Base-by-base conservation (phyloP, 2,329 filamentous ascomycete species). In the Seiridium cupressi region DNA sequence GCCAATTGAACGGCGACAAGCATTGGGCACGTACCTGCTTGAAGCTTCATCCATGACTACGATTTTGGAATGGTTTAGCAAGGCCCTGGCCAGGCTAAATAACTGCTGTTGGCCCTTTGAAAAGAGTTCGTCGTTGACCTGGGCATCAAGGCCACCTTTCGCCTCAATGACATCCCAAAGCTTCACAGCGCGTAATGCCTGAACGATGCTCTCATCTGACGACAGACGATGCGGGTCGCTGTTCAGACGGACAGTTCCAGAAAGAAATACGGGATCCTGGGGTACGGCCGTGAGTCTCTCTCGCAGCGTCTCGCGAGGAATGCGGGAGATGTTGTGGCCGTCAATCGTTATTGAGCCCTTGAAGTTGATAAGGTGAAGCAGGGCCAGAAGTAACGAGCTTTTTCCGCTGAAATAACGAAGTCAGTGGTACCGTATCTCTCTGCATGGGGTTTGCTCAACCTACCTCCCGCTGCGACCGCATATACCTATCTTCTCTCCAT, bases 221-320 rank as follows among this genome's bases (percentile, higher is more conserved):
- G 70, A 70, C 5, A 64, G 61, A 1, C 65, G 62, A 3, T 69
- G 65, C 0, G 82, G 81, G 61, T 84, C 81, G 2, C 82, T 69
- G 54, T 86, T 86, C 3, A 73, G 69, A 0, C 81, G 76, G 3
- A 86, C 69, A 0, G 71, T 80, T 1, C 79, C 81, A 1, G 75
- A 75, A 4, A 85, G 69, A 26, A 83, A 76, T 60, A 83, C 78
- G 0, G 80, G 69, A 74, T 85, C 81, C 69, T 86, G 83, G 0
- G 83, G 77, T 1, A 84, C 68, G 1, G 75, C 74, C 36, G 78
- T 77, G 5, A 85, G 68, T 1, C 68, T 60, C 0, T 63, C 55
- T 0, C 72, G 66, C 1, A 74, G 51, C 4, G 61, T 58, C 5
- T 68, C 59, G 5, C 69, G 64, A 0, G 65, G 62, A 1, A 73